phyloP scores from a whole-genome alignment of 257 asterid genomes.

The Apocynum venetum region DNA sequence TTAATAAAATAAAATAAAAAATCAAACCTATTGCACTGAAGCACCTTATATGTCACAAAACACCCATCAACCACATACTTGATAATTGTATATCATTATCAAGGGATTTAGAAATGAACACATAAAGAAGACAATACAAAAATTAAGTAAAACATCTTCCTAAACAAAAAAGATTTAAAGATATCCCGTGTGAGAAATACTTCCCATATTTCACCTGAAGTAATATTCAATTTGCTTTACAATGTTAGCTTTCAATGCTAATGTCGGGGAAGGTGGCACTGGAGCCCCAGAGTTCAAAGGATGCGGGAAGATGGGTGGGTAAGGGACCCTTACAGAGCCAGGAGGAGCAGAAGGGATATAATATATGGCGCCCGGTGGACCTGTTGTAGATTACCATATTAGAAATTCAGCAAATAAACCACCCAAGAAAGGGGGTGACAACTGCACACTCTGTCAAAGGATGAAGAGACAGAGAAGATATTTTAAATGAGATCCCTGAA shows the following conservation, averaged over 20 bases:
- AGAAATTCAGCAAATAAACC: slow-evolving; percentile 13
- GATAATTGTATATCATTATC: not conserved
- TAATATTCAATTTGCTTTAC: slow-evolving; percentile 87
- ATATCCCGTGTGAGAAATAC: not conserved
- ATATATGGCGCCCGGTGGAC: slow-evolving; percentile 62
- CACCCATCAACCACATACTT: not conserved
- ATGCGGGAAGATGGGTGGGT: slow-evolving; percentile 58
- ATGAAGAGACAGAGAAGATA: not conserved
- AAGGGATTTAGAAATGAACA: not conserved
- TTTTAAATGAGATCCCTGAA: not conserved
- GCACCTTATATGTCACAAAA: not conserved
- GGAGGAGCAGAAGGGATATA: slow-evolving; percentile 60
- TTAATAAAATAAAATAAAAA: not conserved
- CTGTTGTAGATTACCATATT: slow-evolving; percentile 35
- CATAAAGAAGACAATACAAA: not conserved
- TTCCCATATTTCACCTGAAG: slow-evolving; percentile 60
- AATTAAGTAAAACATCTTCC: not conserved
- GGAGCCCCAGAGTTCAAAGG: slow-evolving; percentile 56
- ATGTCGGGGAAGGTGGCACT: slow-evolving; percentile 41
- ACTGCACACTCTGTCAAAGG: not conserved
- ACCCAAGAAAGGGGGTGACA: not conserved
- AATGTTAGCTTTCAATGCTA: slow-evolving; percentile 48
- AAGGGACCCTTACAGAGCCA: slow-evolving; percentile 56
- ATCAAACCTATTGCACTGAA: not conserved
- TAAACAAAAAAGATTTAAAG: not conserved